A percentile compares a stretch with the other conserved stretches of the same genome.
Conservation (phyloP, 148 eudicot genomes). For the Cornus controversa region DNA sequence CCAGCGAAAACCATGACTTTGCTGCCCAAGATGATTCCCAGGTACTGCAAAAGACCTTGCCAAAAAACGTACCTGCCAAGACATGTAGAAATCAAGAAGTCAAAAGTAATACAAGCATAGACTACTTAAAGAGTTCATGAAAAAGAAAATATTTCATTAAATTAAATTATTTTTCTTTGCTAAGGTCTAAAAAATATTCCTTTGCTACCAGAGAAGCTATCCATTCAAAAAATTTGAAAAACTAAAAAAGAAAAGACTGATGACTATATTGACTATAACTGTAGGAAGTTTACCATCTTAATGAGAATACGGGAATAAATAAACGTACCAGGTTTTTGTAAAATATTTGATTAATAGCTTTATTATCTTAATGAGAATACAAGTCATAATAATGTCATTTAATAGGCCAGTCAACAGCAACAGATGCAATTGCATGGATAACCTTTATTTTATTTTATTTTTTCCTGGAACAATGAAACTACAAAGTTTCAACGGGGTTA, state of each 20-base stretch:
- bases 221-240: not conserved
- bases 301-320: too few species aligned
- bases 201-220: not conserved
- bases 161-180: not conserved
- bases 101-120: not conserved
- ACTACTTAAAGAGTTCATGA: not conserved
- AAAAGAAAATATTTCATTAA: not conserved
- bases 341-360: not conserved
- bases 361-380: not conserved
- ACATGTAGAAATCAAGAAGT: constrained; percentile 8
- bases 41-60: constrained; percentile 97
- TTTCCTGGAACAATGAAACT: too few species aligned
- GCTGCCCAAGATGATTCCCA: constrained; percentile 99
- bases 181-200: not conserved
- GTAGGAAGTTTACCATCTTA: not conserved
- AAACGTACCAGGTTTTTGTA: not conserved
- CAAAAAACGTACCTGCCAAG: constrained; percentile 87
- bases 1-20: constrained; percentile 99
- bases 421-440: not conserved
- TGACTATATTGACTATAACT: not conserved
- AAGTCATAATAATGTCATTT: not conserved
- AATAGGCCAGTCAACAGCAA: not conserved
- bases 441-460: too few species aligned
- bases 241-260: not conserved
- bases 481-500: not conserved